phyloP scores from a whole-genome alignment of 306 rosid genomes.

The Echinosophora koreensis region DNA sequence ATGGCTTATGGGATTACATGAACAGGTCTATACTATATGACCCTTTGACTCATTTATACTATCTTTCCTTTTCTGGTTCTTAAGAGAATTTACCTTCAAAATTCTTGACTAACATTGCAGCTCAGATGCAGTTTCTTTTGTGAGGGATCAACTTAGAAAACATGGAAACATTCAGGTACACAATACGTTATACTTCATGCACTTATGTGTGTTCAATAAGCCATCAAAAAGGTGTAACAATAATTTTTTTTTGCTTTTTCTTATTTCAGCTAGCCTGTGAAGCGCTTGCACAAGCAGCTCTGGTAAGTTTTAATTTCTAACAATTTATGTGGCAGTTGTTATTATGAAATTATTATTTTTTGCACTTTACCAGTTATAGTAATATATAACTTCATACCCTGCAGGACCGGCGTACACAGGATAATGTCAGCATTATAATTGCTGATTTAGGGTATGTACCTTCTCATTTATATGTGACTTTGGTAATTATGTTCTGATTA shows the following conservation, averaged over 20 bases:
- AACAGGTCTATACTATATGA: conserved; percentile 62
- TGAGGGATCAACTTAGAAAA: conserved; percentile 77
- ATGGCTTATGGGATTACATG: conserved; percentile 99
- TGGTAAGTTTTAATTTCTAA: conserved; percentile 77
- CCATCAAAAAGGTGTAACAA: conserved; percentile 3
- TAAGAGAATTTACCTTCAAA: conserved; percentile 40
- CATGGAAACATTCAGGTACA: conserved; percentile 94
- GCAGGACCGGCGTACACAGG: conserved; percentile 87
- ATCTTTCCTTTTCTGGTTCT: conserved; percentile 26
- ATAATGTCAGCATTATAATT: conserved; percentile 89
- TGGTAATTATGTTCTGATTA: conserved; percentile 1
- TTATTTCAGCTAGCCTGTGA: conserved; percentile 82
- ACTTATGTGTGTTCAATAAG: neutral
- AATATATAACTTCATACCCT: conserved; percentile 24
- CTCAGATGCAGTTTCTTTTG: conserved; percentile 85
- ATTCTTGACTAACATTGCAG: conserved; percentile 65
- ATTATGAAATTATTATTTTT: conserved; percentile 2
- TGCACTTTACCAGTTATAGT: conserved; percentile 11
- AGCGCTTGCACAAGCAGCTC: conserved; percentile 90
- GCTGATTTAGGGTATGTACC: conserved; percentile 88
- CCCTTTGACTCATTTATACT: conserved; percentile 38
- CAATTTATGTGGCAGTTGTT: conserved; percentile 4
- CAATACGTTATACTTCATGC: conserved; percentile 14
- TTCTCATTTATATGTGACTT: conserved; percentile 17
- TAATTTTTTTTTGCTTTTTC: conserved; percentile 39